Conservation (phyloP, 78 protist species). For the Ministeria vibrans region DNA sequence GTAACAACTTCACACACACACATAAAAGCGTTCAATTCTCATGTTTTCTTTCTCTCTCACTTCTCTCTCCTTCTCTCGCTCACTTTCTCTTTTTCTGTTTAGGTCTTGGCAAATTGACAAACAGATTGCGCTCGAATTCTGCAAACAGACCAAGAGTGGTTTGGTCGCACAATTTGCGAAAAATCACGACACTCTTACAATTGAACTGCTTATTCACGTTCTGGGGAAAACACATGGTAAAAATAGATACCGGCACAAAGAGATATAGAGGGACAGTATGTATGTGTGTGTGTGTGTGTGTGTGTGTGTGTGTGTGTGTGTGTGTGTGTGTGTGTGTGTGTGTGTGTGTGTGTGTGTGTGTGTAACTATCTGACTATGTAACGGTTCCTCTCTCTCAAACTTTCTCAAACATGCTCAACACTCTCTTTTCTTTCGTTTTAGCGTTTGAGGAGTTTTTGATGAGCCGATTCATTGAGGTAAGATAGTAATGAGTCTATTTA, state of each 20-base stretch:
- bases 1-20: too few relatives aligned
- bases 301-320: background rate
- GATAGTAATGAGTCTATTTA: too few relatives aligned
- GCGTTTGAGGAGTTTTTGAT: too few relatives aligned
- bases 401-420: too few relatives aligned
- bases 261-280: background rate
- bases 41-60: background rate
- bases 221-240: slow-evolving; percentile 1
- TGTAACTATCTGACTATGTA: too few relatives aligned
- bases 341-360: background rate
- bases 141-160: slow-evolving; percentile 17
- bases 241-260: background rate
- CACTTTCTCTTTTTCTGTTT: background rate
- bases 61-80: background rate
- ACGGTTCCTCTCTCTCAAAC: too few relatives aligned
- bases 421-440: too few relatives aligned
- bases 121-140: slow-evolving; percentile 16
- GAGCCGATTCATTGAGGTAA: too few relatives aligned
- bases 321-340: background rate
- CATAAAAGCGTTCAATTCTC: too few relatives aligned
- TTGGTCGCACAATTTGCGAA: background rate
- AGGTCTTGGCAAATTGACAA: slow-evolving; percentile 11
- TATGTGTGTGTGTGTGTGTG: background rate
- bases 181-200: background rate
- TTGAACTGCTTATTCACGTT: slow-evolving; percentile 14